These are phyloP conservation scores for Sporopachydermia cereana DNA, from an alignment of 1,139 yeast species.

Conservation along the genomic window DNA sequence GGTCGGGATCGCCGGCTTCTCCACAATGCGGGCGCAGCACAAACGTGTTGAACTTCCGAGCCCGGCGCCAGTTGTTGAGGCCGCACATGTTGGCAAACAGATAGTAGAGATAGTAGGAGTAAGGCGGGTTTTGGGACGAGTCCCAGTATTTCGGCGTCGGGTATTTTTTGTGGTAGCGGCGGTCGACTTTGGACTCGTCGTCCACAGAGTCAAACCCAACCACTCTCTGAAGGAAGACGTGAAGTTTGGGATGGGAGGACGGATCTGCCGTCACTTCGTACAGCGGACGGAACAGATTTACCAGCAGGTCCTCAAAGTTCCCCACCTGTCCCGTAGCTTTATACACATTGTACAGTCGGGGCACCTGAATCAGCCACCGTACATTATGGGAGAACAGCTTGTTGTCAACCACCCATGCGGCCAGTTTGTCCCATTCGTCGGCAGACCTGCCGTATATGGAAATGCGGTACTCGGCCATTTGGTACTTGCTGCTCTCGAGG, in stretches of 20 bases:
- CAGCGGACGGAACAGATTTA: conserved; percentile 77
- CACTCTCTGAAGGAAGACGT: conserved; percentile 81
- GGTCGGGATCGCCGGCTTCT: conserved; percentile 99
- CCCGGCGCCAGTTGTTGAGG: conserved; percentile 69
- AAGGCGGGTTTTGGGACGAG: conserved; percentile 79
- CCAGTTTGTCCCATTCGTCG: conserved; percentile 93
- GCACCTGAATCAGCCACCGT: conserved; percentile 93
- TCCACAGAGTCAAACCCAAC: conserved; percentile 98
- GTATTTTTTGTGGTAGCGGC: conserved; percentile 64
- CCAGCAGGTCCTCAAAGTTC: conserved; percentile 65
- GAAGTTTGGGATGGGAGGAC: conserved; percentile 73
- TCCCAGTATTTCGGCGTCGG: conserved; percentile 84
- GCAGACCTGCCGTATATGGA: conserved; percentile 84
- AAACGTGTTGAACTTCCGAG: conserved; percentile 71
- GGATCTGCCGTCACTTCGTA: conserved; percentile 88
- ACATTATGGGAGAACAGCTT: conserved; percentile 87
- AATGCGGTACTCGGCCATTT: conserved; percentile 92
- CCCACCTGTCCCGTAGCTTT: conserved; percentile 61
- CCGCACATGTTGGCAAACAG: conserved; percentile 77
- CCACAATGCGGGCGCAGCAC: conserved; percentile 97
- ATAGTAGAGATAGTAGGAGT: conserved; percentile 87
- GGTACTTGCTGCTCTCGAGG: conserved; percentile 88
- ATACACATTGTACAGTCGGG: conserved; percentile 84
- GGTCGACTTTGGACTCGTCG: conserved; percentile 89
- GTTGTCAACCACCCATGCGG: conserved; percentile 91